Percentiles rank a stretch among this genome's conserved stretches.
Evolutionary conservation across 495 filamentous ascomycete species (phyloP).

Genomic region (Penicillium steckii): DNA sequence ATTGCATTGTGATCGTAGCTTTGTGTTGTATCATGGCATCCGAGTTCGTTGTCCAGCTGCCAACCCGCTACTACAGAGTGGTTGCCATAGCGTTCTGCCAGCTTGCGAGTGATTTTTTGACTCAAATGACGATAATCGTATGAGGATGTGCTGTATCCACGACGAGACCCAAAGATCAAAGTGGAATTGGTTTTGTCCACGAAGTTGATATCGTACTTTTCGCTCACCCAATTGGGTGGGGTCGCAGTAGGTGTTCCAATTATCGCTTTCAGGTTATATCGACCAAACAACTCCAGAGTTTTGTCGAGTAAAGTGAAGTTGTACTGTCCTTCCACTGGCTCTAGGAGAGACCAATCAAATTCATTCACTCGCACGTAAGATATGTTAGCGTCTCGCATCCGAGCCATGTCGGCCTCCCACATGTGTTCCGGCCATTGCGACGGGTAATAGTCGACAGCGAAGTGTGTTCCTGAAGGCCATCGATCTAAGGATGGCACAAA

Average conservation of each 20-base stretch:
- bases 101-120: not conserved
- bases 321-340: not conserved
- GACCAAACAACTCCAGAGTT: not conserved
- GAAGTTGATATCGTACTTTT: not conserved
- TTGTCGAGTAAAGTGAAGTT: not conserved
- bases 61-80: not conserved
- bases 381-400: not conserved
- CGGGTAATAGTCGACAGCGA: not conserved
- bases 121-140: not conserved
- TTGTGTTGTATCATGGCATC: not conserved
- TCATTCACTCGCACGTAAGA: not conserved
- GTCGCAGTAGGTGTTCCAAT: not conserved
- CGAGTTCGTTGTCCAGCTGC: not conserved
- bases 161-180: not conserved
- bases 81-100: not conserved
- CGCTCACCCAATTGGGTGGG: not conserved
- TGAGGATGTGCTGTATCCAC: not conserved
- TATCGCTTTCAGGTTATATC: not conserved
- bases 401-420: not conserved
- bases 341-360: not conserved
- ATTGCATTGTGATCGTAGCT: not conserved
- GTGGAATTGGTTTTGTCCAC: not conserved
- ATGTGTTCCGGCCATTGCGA: not conserved
- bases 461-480: not conserved
- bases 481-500: not conserved